A percentile compares a stretch with the other conserved stretches of the same genome.
phyloP scores from a whole-genome alignment of 441 rosid genomes.

The Geranium incanum region DNA sequence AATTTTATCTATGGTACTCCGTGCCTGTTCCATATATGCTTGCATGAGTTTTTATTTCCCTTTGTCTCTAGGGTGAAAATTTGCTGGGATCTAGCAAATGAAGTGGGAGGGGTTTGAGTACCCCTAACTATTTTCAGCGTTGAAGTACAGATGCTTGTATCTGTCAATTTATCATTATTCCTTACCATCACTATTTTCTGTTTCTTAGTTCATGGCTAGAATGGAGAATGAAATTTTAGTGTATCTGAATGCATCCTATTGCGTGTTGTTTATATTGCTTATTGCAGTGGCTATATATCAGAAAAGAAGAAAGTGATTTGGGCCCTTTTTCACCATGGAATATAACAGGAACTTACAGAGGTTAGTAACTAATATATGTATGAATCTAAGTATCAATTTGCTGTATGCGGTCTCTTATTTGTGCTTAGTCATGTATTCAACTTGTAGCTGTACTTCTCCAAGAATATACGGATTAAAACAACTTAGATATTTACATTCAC shows the following conservation, averaged over 20 bases:
- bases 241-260: conserved; percentile 5
- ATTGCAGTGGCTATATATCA: conserved; percentile 72
- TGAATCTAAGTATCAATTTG: conserved; percentile 2
- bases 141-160: neutral
- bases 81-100: no score
- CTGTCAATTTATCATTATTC: neutral
- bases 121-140: neutral
- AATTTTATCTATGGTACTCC: no score
- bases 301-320: conserved; percentile 52
- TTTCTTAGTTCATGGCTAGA: no score
- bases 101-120: no score
- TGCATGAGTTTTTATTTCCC: no score
- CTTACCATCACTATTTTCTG: neutral
- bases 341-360: conserved; percentile 97
- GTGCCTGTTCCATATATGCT: no score
- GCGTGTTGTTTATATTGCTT: conserved; percentile 23
- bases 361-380: conserved; percentile 36
- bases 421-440: neutral
- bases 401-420: conserved; percentile 1
- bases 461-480: neutral
- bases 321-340: conserved; percentile 81
- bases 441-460: neutral
- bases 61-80: no score
- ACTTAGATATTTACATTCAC: no score
- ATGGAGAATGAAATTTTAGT: no score